Base-by-base conservation (phyloP, 2,329 filamentous ascomycete genomes). In the Diaporthe australafricana region DNA sequence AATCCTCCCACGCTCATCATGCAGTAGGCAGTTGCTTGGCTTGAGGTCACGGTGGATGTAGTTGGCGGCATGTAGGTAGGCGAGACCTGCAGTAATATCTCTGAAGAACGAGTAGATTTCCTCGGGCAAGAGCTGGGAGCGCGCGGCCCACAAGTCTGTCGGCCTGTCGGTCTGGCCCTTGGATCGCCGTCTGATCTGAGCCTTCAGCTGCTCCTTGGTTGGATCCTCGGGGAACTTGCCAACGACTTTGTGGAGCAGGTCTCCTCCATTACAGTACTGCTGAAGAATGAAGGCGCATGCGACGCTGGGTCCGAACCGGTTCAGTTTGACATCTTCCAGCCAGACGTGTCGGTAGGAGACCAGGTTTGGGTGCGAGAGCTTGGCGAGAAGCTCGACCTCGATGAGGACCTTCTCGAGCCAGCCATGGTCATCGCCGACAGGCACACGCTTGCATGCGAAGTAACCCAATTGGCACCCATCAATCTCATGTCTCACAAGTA, bases 11-110 rank as follows among this genome's bases (percentile, higher is more conserved):
- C 68, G 47, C 73, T 92, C 93, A 40, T 89, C 89, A 78, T 98
- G 95, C 1, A 99, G 84, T 3, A 99, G 87, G 77, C 97, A 99
- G 77, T 99, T 99, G 80, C 93, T 96, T 2, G 96, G 96, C 81
- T 99, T 99, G 32, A 99, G 86, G 80, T 99, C 96, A 70, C 96
- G 91, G 79, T 99, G 96, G 35, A 99, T 97, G 80, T 98, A 99
- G 75, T 95, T 96, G 76, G 96, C 94, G 2, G 88, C 89, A 78
- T 99, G 96, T 0, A 99, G 87, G 79, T 98, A 96, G 55, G 94
- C 93, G 22, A 99, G 86, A 0, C 96, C 96, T 0, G 94, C 95
- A 0, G 96, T 96, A 73, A 99, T 96, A 79, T 99, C 96, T 78
- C 92, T 93, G 85, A 99, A 99, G 74, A 98, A 93, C 0, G 95